phyloP scores from a whole-genome alignment of 108 stramenopile genomes.

The Cyclotella cryptica region DNA sequence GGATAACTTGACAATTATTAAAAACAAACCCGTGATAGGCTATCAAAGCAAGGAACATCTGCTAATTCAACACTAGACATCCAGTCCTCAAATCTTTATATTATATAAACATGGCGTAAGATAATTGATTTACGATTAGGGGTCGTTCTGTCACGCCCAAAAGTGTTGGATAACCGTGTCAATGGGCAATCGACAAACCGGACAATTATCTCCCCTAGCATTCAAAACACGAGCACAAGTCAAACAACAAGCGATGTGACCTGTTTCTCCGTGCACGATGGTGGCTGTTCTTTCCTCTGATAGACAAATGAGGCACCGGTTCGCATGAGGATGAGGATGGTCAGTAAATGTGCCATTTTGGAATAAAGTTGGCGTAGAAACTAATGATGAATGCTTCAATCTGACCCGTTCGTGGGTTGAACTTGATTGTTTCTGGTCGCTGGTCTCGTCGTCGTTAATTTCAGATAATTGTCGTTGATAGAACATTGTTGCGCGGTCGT shows the following conservation, averaged over 20 bases:
- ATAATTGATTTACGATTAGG: no score
- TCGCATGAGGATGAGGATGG: slow-evolving; percentile 13
- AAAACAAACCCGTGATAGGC: no score
- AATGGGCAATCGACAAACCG: slow-evolving; percentile 78
- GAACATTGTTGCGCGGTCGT: not conserved
- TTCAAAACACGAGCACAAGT: slow-evolving; percentile 88
- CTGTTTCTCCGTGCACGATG: slow-evolving; percentile 92
- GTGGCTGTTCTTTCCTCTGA: slow-evolving; percentile 84
- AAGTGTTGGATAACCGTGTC: slow-evolving; percentile 86
- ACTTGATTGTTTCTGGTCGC: slow-evolving; percentile 39
- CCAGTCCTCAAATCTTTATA: no score
- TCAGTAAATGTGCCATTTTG: slow-evolving; percentile 15
- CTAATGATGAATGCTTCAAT: not conserved
- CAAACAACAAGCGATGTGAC: slow-evolving; percentile 93
- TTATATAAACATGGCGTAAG: no score
- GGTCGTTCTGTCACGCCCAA: slow-evolving; percentile 64
- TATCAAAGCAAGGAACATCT: no score
- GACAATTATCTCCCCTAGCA: slow-evolving; percentile 81
- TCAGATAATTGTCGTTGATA: slow-evolving; percentile 20
- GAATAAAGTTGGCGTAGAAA: slow-evolving; percentile 18
- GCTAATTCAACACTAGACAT: no score
- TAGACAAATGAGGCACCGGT: slow-evolving; percentile 78
- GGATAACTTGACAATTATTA: no score
- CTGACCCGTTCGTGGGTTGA: slow-evolving; percentile 1
- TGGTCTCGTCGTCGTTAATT: slow-evolving; percentile 33